Evolutionary conservation across 768 basidiomycete species (phyloP), one percentile per base, ranked within the genome.

Genomic region (Coprinopsis marcescibilis): DNA sequence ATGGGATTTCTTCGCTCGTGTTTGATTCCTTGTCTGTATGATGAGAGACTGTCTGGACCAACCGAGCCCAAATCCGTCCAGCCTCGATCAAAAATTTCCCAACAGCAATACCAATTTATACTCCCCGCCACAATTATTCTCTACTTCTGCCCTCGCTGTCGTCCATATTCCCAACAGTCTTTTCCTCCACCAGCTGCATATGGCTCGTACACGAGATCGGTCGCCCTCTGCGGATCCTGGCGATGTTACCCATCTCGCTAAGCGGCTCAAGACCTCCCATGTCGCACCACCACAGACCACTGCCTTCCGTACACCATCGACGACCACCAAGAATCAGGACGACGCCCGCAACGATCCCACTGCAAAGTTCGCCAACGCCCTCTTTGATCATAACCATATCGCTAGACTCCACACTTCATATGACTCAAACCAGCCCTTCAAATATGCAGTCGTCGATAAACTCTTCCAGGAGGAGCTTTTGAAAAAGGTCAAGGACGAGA

Each of bases 391-490:
- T 44, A 60, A 70, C 42, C 79, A 72, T 52, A 71, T 85, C 51
- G 68, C 80, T 25, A 61, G 67, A 15, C 69, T 91, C 29, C 69
- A 77, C 54, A 54, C 67, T 11, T 62, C 67, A 33, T 95, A 96
- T 63, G 53, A 62, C 11, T 53, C 65, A 4, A 82, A 70, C 55
- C 59, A 71, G 45, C 93, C 93, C 0, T 97, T 83, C 77, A 88
- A 85, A 64, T 82, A 94, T 66, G 81, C 80, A 14, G 72, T 89
- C 42, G 75, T 96, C 45, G 80, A 85, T 41, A 78, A 83, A 55
- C 73, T 97, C 15, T 87, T 97, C 64, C 81, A 85, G 56, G 85
- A 93, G 54, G 84, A 84, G 5, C 74, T 98, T 21, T 73, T 97
- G 25, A 71, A 73, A 57, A 75, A 76, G 25, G 91, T 91, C 50